phyloP scores from a whole-genome alignment of 2,329 filamentous ascomycete genomes.

The Fusarium keratoplasticum region DNA sequence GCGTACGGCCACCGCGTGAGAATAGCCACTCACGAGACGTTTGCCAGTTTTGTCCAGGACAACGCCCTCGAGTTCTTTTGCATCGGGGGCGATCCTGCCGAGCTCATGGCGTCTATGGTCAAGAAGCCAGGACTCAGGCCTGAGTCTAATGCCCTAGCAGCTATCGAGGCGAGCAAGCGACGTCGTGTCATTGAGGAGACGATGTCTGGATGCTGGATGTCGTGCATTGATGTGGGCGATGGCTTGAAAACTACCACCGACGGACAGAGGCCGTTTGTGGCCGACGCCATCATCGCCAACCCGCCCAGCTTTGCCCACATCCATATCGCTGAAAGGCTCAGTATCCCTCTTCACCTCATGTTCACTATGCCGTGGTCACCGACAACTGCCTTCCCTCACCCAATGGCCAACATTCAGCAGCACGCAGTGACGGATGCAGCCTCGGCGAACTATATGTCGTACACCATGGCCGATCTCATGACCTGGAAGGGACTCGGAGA shows the following conservation, averaged over 20 bases:
- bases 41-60: slow-evolving; percentile 75
- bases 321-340: slow-evolving; percentile 79
- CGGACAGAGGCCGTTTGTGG: slow-evolving; percentile 76
- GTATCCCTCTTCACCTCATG: slow-evolving; percentile 84
- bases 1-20: slow-evolving; percentile 78
- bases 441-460: slow-evolving; percentile 85
- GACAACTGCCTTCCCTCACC: slow-evolving; percentile 87
- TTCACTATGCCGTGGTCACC: slow-evolving; percentile 97
- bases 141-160: too few species aligned
- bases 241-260: slow-evolving; percentile 65
- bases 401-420: slow-evolving; percentile 83
- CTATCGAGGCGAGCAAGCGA: slow-evolving; percentile 74
- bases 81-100: slow-evolving; percentile 79
- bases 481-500: slow-evolving; percentile 94
- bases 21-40: slow-evolving; percentile 77
- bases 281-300: slow-evolving; percentile 84
- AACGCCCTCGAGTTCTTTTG: slow-evolving; percentile 80
- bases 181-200: slow-evolving; percentile 82
- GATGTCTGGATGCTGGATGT: slow-evolving; percentile 85
- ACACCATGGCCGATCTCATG: slow-evolving; percentile 88
- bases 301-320: slow-evolving; percentile 82
- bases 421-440: slow-evolving; percentile 79
- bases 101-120: slow-evolving; percentile 91
- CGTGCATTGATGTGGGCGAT: slow-evolving; percentile 83
- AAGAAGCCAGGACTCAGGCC: slow-evolving; percentile 80